A percentile compares a stretch with the other conserved stretches of the same genome.
phyloP scores from a whole-genome alignment of 2,329 filamentous ascomycete genomes.

The Neoascochyta sp. region DNA sequence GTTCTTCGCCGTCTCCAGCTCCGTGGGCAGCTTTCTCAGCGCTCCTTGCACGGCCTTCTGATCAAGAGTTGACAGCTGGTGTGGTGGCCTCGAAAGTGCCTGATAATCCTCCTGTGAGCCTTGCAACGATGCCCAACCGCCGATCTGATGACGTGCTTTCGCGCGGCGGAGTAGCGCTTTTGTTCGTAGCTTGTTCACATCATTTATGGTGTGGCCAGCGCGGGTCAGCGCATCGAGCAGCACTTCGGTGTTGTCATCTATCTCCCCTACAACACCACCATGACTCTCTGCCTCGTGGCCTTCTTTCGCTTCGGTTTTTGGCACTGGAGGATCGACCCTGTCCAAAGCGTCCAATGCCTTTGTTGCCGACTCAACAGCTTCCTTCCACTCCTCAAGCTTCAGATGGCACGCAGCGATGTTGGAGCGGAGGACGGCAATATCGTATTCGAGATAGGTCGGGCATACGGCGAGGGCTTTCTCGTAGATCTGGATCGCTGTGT shows the following conservation, averaged over 20 bases:
- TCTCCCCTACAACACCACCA: conserved; percentile 58
- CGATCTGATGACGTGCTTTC: conserved; percentile 65
- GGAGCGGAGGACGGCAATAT: conserved; percentile 78
- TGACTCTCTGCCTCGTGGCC: conserved; percentile 44
- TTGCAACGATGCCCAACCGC: conserved; percentile 75
- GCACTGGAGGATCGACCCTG: conserved; percentile 49
- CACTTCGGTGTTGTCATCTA: conserved; percentile 47
- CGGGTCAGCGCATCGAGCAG: conserved; percentile 32
- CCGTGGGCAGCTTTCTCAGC: conserved; percentile 61
- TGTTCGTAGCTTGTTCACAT: conserved; percentile 71
- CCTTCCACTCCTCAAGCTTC: conserved; percentile 81
- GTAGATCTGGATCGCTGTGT: conserved; percentile 77
- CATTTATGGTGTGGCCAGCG: conserved; percentile 42
- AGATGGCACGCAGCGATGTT: conserved; percentile 89
- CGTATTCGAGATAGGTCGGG: conserved; percentile 82
- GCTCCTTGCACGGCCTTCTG: conserved; percentile 64
- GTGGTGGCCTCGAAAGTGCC: conserved; percentile 55
- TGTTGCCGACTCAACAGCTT: conserved; percentile 70
- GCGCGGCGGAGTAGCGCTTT: conserved; percentile 82
- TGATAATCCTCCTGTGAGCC: conserved; percentile 81
- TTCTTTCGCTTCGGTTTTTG: conserved; percentile 35
- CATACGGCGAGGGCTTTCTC: conserved; percentile 73
- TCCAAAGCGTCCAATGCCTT: conserved; percentile 70
- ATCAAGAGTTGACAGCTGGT: conserved; percentile 61
- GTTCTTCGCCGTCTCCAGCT: conserved; percentile 74